Percentiles rank a stretch among this genome's conserved stretches.
phyloP scores from a whole-genome alignment of 331 rosid genomes.

The Spiraea crenata region DNA sequence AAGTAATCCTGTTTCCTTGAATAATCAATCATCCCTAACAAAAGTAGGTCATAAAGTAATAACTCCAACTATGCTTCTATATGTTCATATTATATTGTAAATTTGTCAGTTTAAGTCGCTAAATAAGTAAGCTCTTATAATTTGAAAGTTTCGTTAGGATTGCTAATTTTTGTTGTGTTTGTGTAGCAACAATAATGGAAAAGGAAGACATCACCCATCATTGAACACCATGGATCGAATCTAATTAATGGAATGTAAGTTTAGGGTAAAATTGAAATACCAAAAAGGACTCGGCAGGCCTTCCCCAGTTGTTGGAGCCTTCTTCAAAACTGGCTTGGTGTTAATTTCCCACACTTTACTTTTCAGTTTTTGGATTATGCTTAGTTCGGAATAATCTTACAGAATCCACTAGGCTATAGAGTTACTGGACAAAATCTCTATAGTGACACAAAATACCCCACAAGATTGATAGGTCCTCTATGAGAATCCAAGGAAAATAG shows the following conservation, averaged over 20 bases:
- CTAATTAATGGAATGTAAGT: neutral
- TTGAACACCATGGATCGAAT: too few relatives aligned
- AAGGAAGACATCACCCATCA: too few relatives aligned
- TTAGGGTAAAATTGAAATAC: neutral
- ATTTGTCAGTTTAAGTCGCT: too few relatives aligned
- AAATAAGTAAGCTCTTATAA: too few relatives aligned
- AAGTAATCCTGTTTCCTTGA: constrained; percentile 5
- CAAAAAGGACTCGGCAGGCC: constrained; percentile 7
- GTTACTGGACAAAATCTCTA: constrained; percentile 25
- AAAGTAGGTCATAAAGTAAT: neutral
- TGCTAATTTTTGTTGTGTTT: too few relatives aligned
- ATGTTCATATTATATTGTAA: neutral
- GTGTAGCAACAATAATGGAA: too few relatives aligned
- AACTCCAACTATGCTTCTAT: too few relatives aligned
- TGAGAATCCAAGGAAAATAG: constrained; percentile 52
- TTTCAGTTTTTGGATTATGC: constrained; percentile 1
- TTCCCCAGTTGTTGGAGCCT: constrained; percentile 29
- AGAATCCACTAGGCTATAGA: constrained; percentile 27
- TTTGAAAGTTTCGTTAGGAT: too few relatives aligned
- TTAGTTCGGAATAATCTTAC: constrained; percentile 23
- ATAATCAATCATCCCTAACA: neutral
- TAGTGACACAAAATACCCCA: constrained; percentile 36
- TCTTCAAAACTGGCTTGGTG: constrained; percentile 28
- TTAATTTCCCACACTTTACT: constrained; percentile 10
- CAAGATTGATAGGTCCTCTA: constrained; percentile 30